These are phyloP conservation scores for Lenwebbia sp. DNA, from an alignment of 345 rosid genomes.

Conservation along the genomic window DNA sequence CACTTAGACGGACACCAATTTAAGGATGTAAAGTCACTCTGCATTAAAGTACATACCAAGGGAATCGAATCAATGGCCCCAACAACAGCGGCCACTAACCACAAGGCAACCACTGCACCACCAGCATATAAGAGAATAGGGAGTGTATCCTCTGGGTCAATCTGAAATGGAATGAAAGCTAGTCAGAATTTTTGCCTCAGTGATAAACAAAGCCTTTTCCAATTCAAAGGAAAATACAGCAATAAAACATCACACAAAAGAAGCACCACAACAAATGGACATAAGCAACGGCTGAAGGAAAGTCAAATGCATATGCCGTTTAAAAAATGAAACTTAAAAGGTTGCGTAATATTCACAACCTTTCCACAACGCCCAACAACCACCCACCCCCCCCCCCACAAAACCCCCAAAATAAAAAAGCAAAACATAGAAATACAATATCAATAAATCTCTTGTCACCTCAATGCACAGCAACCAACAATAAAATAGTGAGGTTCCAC, in stretches of 20 bases:
- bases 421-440: not conserved
- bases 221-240: not conserved
- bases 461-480: not conserved
- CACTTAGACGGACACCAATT: not conserved
- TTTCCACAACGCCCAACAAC: not conserved
- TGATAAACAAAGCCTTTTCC: not conserved
- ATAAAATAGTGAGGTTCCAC: not conserved
- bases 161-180: not conserved
- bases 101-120: constrained; percentile 55
- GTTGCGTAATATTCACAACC: not conserved
- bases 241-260: not conserved
- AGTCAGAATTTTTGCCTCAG: not conserved
- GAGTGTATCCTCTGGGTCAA: constrained; percentile 43
- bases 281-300: not conserved
- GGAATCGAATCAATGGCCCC: constrained; percentile 80
- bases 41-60: constrained; percentile 34
- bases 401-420: not conserved
- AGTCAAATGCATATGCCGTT: not conserved
- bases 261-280: not conserved
- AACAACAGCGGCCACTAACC: constrained; percentile 52
- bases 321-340: not conserved
- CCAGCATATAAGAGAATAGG: constrained; percentile 47
- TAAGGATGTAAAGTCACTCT: too few relatives aligned
- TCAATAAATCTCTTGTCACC: not conserved
- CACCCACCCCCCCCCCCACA: not conserved